Conservation (phyloP, 768 basidiomycete species). For the Cystobasidium ongulense region DNA sequence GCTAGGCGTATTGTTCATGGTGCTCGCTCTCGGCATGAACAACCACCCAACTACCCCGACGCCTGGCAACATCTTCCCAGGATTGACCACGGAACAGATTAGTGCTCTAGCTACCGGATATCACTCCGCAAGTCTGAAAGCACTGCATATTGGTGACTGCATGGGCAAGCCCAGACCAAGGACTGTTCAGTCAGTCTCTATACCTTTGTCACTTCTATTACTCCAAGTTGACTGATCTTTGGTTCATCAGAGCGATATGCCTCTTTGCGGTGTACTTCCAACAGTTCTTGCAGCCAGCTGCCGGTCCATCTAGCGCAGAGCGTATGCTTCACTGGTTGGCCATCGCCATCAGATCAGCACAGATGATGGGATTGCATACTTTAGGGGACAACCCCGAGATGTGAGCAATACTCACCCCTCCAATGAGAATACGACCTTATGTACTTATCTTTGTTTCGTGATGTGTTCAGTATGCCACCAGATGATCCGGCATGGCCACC, state of each 20-base stretch:
- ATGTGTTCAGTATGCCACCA: background rate
- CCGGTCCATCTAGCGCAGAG: background rate
- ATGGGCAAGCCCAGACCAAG: background rate
- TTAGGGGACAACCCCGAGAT: background rate
- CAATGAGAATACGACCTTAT: background rate
- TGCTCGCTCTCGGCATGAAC: background rate
- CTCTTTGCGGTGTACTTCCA: constrained; percentile 1
- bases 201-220: too few species aligned
- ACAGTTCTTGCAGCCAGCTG: background rate
- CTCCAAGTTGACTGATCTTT: background rate
- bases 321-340: constrained; percentile 10
- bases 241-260: background rate
- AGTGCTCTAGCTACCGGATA: background rate
- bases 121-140: background rate
- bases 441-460: too few species aligned
- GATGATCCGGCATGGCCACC: constrained; percentile 5
- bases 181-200: background rate
- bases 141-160: background rate
- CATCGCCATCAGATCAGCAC: background rate
- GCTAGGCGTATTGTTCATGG: constrained; percentile 1
- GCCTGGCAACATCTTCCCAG: background rate
- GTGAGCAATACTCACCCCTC: background rate
- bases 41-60: background rate
- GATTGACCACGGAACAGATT: background rate
- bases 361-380: background rate